Base-by-base conservation (phyloP, 2,329 filamentous ascomycete species). In the Cladorrhinum sp. region DNA sequence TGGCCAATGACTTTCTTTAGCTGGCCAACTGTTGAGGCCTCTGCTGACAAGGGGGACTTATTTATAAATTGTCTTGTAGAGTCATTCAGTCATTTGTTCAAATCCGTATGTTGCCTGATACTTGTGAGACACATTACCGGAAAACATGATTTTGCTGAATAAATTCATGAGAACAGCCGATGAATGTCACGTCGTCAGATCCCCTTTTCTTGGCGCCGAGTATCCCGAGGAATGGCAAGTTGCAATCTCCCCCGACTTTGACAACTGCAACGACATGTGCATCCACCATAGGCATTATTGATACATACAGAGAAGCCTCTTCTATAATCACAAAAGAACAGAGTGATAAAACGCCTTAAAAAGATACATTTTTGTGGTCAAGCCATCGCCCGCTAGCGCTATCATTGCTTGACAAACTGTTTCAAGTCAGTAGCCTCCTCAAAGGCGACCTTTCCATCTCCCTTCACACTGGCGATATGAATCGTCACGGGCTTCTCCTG, bases 371-470 rank as follows among this genome's bases (percentile, higher is more conserved):
- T 58, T 22, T 8, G 16, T 52, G 6, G 12, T 36, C 32, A 36
- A 36, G 32, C 32, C 24, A 27, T 45, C 53, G 36, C 25, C 24
- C n/a, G 22, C 7, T 49, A 49, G 13, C 29, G 54, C 32, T 54
- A 55, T 66, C 58, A 82, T 66, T 76, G 73, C 41, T 45, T 45
- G 41, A 83, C 77, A 70, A 83, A 82, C 58, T 85, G 80, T 67
- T 84, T 84, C 45, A 86, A 71, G 54, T 82, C 79, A 69, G 82
- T 84, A n/a, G 75, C 75, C 51, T 85, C 82, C 67, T 86, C 80
- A 67, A 91, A 86, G 38, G 79, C 78, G n/a, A 88, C 86, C 72
- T 88, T 89, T 18, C 87, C 88, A 65, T 86, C 83, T 66, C 79
- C 77, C 16, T 77, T 77, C 27, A 87, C 80, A 38, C 76, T 81